Conservation (phyloP, 2,329 filamentous ascomycete genomes). For the Cytospora piceicola region DNA sequence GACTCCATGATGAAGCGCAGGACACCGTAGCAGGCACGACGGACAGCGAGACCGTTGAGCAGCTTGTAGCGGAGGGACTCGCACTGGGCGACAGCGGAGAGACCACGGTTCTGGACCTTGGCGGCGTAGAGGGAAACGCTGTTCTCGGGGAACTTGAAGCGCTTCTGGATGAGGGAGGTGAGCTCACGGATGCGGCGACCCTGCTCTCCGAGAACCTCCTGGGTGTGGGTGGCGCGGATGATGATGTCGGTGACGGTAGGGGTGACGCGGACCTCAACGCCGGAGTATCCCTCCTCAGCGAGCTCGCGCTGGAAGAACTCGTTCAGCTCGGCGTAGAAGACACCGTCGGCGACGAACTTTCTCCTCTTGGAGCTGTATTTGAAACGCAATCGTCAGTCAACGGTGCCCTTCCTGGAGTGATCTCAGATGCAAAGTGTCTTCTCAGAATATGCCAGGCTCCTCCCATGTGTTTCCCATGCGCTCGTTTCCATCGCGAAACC, state of each 20-base stretch:
- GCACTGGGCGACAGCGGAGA: constrained; percentile 99
- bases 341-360: constrained; percentile 97
- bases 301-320: constrained; percentile 99
- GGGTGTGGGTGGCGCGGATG: constrained; percentile 99
- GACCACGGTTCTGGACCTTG: constrained; percentile 99
- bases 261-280: constrained; percentile 99
- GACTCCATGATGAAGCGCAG: constrained; percentile 99
- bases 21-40: constrained; percentile 99
- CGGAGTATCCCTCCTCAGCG: constrained; percentile 99
- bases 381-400: constrained; percentile 30
- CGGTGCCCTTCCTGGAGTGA: constrained; percentile 19
- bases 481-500: background rate
- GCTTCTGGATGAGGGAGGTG: constrained; percentile 99
- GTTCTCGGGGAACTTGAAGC: constrained; percentile 99
- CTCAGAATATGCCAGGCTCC: background rate
- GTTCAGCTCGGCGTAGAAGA: constrained; percentile 99
- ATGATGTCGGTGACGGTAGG: constrained; percentile 99
- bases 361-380: constrained; percentile 78
- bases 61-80: constrained; percentile 99
- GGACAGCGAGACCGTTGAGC: constrained; percentile 98
- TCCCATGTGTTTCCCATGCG: background rate
- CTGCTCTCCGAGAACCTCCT: constrained; percentile 99
- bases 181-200: constrained; percentile 99
- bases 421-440: background rate
- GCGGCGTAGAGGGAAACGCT: constrained; percentile 99